A percentile compares a stretch with the other conserved stretches of the same genome.
Conservation (phyloP, 2,329 filamentous ascomycete species). For the Fusarium staphyleae region DNA sequence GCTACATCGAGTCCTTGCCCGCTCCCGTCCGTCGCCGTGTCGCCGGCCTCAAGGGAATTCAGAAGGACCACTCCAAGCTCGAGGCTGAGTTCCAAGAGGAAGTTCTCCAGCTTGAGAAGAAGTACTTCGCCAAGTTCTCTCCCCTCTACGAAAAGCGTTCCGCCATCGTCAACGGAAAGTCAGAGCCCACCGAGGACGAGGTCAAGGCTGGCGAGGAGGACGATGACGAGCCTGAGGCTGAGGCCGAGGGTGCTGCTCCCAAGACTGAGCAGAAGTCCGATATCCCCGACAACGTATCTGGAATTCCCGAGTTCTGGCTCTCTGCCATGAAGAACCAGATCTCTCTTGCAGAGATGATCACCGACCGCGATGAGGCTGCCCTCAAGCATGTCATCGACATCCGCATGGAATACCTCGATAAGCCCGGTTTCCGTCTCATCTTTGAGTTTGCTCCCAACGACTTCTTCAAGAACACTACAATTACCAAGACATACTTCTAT, state of each 20-base stretch:
- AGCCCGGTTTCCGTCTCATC: slow-evolving; percentile 96
- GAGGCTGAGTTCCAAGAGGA: slow-evolving; percentile 99
- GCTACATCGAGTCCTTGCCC: slow-evolving; percentile 96
- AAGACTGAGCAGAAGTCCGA: slow-evolving; percentile 64
- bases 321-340: slow-evolving; percentile 99
- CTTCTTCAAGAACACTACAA: slow-evolving; percentile 95
- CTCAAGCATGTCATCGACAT: slow-evolving; percentile 91
- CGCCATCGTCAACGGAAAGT: slow-evolving; percentile 85
- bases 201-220: slow-evolving; percentile 85
- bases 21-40: slow-evolving; percentile 89
- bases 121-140: slow-evolving; percentile 98
- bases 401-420: slow-evolving; percentile 99
- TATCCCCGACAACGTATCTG: slow-evolving; percentile 65
- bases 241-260: slow-evolving; percentile 71
- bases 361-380: slow-evolving; percentile 92
- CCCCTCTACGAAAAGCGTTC: slow-evolving; percentile 96
- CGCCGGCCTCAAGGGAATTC: slow-evolving; percentile 93
- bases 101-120: slow-evolving; percentile 97
- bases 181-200: slow-evolving; percentile 87
- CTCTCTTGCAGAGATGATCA: slow-evolving; percentile 97
- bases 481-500: slow-evolving; percentile 99
- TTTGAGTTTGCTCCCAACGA: slow-evolving; percentile 97
- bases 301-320: slow-evolving; percentile 99
- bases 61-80: slow-evolving; percentile 98
- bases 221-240: slow-evolving; percentile 76